These are phyloP conservation scores for Entamoeba invadens DNA, from an alignment of 208 protist species.

Conservation along the genomic window DNA sequence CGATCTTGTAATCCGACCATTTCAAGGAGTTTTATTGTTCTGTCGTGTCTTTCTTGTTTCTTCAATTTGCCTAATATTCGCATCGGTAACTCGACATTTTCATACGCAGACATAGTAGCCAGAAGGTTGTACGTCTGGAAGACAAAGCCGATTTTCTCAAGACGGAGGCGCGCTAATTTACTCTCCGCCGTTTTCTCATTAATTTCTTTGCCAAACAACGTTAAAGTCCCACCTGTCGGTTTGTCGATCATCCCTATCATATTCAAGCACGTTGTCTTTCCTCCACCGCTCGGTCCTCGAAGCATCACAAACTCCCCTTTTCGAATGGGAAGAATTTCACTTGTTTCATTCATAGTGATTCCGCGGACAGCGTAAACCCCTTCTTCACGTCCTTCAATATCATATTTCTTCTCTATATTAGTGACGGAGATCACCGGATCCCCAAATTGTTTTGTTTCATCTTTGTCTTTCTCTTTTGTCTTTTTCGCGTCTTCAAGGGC, in stretches of 20 bases:
- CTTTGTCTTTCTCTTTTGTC: too few relatives aligned
- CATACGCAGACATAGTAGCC: slow-evolving; percentile 75
- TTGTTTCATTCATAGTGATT: neutral
- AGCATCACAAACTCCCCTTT: slow-evolving; percentile 85
- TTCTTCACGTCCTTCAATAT: neutral
- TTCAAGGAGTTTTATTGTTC: slow-evolving; percentile 27
- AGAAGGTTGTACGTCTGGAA: slow-evolving; percentile 91
- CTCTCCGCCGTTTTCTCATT: slow-evolving; percentile 49
- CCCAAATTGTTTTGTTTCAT: neutral
- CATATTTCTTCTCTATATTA: neutral
- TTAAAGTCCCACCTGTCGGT: slow-evolving; percentile 18
- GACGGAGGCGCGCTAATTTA: slow-evolving; percentile 62
- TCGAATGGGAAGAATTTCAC: slow-evolving; percentile 5
- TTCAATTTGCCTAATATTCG: slow-evolving; percentile 64
- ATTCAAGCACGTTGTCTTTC: slow-evolving; percentile 80
- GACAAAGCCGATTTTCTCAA: slow-evolving; percentile 62
- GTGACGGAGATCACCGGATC: neutral
- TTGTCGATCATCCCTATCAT: slow-evolving; percentile 50
- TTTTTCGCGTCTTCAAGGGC: too few relatives aligned
- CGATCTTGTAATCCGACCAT: slow-evolving; percentile 78
- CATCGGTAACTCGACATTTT: slow-evolving; percentile 89
- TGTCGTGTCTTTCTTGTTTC: slow-evolving; percentile 46
- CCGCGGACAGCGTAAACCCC: neutral
- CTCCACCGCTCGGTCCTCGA: slow-evolving; percentile 74
- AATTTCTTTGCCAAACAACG: slow-evolving; percentile 55